Evolutionary conservation across 2,329 filamentous ascomycete genomes (phyloP).

Genomic region (Trichoderma polysporum): DNA sequence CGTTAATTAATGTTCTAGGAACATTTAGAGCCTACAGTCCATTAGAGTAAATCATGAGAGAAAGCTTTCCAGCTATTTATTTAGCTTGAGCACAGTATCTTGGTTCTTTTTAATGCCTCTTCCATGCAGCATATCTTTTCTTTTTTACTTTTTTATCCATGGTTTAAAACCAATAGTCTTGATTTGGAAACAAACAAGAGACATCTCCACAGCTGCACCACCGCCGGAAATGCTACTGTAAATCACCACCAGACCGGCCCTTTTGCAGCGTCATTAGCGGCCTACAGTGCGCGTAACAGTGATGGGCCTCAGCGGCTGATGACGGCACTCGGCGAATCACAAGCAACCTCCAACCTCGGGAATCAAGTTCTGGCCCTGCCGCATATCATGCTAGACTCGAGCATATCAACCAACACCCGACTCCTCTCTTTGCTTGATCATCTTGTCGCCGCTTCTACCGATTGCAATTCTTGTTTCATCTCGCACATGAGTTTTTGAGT

Average conservation of each 20-base stretch:
- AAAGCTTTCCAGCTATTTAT: no score
- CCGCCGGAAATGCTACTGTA: not conserved
- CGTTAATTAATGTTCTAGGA: not conserved
- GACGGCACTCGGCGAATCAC: constrained; percentile 20
- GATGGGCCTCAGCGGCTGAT: constrained; percentile 7
- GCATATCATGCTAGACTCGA: not conserved
- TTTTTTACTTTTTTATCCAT: no score
- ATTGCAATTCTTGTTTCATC: not conserved
- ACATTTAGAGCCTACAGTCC: no score
- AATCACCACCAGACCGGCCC: not conserved
- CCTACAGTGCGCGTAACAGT: constrained; percentile 6
- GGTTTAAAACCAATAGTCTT: not conserved
- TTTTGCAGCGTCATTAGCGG: constrained; percentile 5
- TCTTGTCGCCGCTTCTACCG: not conserved
- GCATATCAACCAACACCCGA: not conserved
- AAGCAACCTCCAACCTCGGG: constrained; percentile 15
- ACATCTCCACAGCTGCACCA: not conserved
- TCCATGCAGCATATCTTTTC: no score
- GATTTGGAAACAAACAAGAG: not conserved
- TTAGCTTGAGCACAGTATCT: not conserved
- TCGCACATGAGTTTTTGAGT: no score
- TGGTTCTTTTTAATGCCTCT: not conserved
- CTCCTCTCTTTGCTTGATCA: constrained; percentile 10
- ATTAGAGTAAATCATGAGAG: no score
- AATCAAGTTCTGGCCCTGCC: constrained; percentile 3